Evolutionary conservation across 1,284 basidiomycete genomes (phyloP).

Genomic region (Lentinula novae-zelandiae): DNA sequence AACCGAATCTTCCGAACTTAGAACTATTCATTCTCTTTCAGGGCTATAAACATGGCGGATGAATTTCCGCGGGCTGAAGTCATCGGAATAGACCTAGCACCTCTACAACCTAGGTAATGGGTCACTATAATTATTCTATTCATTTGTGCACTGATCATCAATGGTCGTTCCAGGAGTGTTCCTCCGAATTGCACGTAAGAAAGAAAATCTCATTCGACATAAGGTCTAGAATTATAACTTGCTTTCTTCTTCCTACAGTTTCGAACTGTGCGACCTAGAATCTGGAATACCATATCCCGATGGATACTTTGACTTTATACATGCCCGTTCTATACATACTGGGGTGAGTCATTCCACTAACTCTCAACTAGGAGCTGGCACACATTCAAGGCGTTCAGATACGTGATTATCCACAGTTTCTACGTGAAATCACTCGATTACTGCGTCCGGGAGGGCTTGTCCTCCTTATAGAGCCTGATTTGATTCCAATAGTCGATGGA

Average conservation of each 20-base stretch:
- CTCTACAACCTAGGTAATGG: constrained; percentile 61
- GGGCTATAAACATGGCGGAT: constrained; percentile 66
- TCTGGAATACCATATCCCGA: constrained; percentile 57
- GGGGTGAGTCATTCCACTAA: constrained; percentile 39
- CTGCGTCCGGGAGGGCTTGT: constrained; percentile 68
- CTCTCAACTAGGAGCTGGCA: not conserved
- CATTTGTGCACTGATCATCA: constrained; percentile 15
- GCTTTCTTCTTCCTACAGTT: constrained; percentile 33
- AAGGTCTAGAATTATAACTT: not conserved
- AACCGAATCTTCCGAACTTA: not conserved
- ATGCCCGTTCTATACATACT: constrained; percentile 61
- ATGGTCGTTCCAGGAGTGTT: constrained; percentile 42
- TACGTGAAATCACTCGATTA: constrained; percentile 57
- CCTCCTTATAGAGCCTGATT: constrained; percentile 58
- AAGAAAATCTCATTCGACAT: constrained; percentile 23
- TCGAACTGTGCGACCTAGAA: constrained; percentile 65
- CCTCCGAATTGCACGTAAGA: constrained; percentile 66
- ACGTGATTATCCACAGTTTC: constrained; percentile 52
- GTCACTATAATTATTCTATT: constrained; percentile 6
- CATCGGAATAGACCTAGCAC: constrained; percentile 65
- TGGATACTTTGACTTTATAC: constrained; percentile 60
- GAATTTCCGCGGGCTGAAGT: constrained; percentile 65
- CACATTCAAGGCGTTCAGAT: constrained; percentile 36
- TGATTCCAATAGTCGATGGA: constrained; percentile 44
- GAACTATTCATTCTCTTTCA: constrained; percentile 20